A percentile compares a stretch with the other conserved stretches of the same genome.
phyloP scores from a whole-genome alignment of 192 early-diverging fungal genomes.

The Linnemannia exigua region DNA sequence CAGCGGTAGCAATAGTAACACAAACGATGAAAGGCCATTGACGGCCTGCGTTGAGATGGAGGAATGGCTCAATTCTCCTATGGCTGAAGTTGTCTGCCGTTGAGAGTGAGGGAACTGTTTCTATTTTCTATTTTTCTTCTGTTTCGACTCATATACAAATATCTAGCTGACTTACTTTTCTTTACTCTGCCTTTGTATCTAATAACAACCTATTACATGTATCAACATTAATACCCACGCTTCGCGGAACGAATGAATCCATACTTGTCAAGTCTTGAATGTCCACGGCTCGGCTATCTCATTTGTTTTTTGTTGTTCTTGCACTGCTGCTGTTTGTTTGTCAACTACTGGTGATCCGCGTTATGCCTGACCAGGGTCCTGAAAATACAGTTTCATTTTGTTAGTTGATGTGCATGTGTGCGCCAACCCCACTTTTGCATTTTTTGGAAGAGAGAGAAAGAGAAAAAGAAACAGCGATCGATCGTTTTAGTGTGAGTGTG shows the following conservation, averaged over 20 bases:
- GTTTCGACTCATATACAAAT: no score
- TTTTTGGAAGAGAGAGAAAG: background rate
- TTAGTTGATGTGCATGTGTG: background rate
- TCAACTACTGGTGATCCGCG: no score
- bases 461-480: background rate
- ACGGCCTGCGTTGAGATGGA: slow-evolving; percentile 54
- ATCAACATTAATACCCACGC: background rate
- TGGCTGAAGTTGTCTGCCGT: slow-evolving; percentile 42
- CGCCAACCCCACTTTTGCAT: background rate
- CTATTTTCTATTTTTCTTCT: background rate
- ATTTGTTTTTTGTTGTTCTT: no score
- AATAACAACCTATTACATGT: background rate
- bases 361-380: no score
- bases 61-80: slow-evolving; percentile 46
- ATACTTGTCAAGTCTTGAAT: no score
- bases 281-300: no score
- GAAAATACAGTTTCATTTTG: background rate
- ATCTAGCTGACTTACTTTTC: slow-evolving; percentile 1
- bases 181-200: background rate
- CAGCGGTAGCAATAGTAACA: background rate
- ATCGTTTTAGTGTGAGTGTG: background rate
- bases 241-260: background rate
- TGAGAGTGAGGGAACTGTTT: background rate
- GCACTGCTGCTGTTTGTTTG: no score
- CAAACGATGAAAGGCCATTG: slow-evolving; percentile 36